Evolutionary conservation across 768 basidiomycete species (phyloP), one percentile per base, ranked within the genome.

Genomic region (Chalciporus chontae): DNA sequence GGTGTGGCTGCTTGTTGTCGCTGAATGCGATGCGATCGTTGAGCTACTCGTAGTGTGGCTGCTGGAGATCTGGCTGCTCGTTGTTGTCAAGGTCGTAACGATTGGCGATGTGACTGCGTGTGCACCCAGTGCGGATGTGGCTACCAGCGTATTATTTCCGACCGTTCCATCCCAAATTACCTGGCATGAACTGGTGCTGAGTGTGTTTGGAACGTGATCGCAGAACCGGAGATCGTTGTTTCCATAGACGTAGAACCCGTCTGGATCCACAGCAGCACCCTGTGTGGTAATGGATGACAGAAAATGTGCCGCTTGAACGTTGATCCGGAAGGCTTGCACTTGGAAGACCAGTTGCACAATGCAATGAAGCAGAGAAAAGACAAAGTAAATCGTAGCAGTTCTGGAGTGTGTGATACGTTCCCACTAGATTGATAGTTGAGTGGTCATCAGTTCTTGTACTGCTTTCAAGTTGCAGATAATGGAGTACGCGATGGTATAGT

Each of bases 291-390:
- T 75, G 43, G 68, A 65, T 40, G 69, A 67, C 48, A 90, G 70
- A 55, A 82, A 75, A 23, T 62, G 50, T 24, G 80, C 77, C 6
- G 86, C 84, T 17, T 75, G 55, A 8, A 75, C 75, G 57, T 90
- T 90, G 68, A 79, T 79, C 11, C 72, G 71, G 70, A 83, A 84
- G 10, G 83, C 87, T 46, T 76, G 75, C 44, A 75, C 77, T 69
- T 90, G 88, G 40, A 91, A 73, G 23, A 77, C 71, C 55, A 89
- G 72, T 66, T 90, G 88, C 51, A 87, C 63, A 48, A 77, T 56
- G 56, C 84, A 87, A 63, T 89, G 84, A 40, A 80, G 43, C 45
- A 85, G 49, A 18, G 87, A 83, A 63, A 89, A 85, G 39, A 74
- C 47, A 61, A 87, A 80, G 65, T 88, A 91, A 59, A 80, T 59